phyloP scores from a whole-genome alignment of 257 asterid genomes.

The Penstemon barbatus region DNA sequence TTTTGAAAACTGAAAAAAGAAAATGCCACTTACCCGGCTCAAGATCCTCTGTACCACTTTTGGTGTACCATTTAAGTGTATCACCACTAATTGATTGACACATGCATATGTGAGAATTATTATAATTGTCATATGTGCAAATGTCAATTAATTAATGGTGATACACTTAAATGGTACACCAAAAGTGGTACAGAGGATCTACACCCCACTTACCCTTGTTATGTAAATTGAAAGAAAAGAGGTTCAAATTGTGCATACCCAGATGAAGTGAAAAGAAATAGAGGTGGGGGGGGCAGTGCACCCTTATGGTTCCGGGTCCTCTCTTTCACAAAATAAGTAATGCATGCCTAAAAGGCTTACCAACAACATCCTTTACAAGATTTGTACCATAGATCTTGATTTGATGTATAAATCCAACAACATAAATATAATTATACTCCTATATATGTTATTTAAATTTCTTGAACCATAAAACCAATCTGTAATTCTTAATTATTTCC shows the following conservation, averaged over 20 bases:
- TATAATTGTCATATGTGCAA: too few species aligned
- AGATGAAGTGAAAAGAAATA: not conserved
- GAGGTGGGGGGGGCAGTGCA: not conserved
- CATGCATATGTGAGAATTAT: too few species aligned
- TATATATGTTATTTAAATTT: not conserved
- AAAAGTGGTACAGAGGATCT: too few species aligned
- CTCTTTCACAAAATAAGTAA: constrained; percentile 16
- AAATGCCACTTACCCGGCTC: not conserved
- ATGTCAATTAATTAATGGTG: too few species aligned
- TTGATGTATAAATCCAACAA: constrained; percentile 23
- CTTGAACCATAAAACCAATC: constrained; percentile 37
- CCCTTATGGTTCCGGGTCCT: constrained; percentile 11
- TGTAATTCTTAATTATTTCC: constrained; percentile 18
- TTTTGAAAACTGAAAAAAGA: too few species aligned
- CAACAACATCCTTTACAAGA: constrained; percentile 27
- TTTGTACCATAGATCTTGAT: constrained; percentile 40
- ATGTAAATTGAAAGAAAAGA: not conserved
- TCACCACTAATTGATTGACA: too few species aligned
- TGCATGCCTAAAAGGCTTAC: constrained; percentile 43
- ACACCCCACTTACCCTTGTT: not conserved
- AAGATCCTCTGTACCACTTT: too few species aligned
- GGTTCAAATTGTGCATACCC: not conserved
- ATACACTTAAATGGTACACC: too few species aligned
- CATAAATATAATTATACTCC: not conserved
- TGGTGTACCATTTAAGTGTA: too few species aligned